Evolutionary conservation across 2,329 filamentous ascomycete genomes (phyloP).

Genomic region (Xylaria sp.): DNA sequence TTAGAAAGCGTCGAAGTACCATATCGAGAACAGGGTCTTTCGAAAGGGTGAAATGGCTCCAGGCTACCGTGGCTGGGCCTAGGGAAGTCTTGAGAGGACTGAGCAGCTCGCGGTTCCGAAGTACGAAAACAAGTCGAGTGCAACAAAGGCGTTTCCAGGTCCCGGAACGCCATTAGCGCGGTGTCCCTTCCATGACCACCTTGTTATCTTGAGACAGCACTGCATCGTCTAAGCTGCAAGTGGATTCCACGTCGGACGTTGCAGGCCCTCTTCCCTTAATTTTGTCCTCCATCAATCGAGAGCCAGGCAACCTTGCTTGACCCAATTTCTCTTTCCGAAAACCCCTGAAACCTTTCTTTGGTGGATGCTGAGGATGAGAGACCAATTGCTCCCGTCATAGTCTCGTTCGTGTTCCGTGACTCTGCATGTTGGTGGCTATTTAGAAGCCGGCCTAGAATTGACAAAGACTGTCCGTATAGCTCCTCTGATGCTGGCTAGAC

Average conservation of each 20-base stretch:
- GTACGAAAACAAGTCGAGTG: background rate
- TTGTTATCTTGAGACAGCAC: conserved; percentile 4
- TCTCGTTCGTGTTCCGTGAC: background rate
- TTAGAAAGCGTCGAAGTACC: background rate
- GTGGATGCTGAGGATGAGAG: background rate
- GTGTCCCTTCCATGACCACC: background rate
- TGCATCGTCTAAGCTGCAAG: background rate
- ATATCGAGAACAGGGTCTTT: conserved; percentile 21
- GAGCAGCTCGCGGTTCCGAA: background rate
- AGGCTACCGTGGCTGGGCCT: conserved; percentile 12
- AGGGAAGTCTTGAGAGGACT: conserved; percentile 27
- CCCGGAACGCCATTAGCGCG: background rate
- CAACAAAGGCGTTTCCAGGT: background rate
- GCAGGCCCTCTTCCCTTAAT: background rate
- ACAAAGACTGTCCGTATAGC: background rate
- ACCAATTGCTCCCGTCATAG: background rate
- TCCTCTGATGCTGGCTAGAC: background rate
- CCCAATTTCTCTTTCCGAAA: background rate
- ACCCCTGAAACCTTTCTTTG: background rate
- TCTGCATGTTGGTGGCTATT: too few species aligned
- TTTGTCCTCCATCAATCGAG: background rate
- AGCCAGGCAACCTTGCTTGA: background rate
- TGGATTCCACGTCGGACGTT: background rate
- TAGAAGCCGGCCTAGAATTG: background rate
- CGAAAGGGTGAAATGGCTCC: conserved; percentile 1